Base-by-base conservation (phyloP, 202 grass and related monocot genomes). In the Musa balbisiana region DNA sequence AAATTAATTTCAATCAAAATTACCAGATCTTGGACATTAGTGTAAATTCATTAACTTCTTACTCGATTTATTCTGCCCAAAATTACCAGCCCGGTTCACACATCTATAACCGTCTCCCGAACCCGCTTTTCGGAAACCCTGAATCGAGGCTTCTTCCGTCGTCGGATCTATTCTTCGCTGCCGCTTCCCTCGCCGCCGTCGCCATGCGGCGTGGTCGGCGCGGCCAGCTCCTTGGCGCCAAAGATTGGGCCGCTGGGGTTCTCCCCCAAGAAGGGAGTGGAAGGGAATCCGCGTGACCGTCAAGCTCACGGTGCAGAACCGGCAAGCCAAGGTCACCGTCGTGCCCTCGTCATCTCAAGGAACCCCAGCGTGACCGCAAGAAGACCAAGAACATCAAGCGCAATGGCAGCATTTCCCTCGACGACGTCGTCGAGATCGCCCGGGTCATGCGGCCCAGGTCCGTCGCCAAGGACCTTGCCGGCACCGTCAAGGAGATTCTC, bases 331-430 rank as follows among this genome's bases (percentile, higher is more conserved):
- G 33, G 67, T 69, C 27, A 19, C 67, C 26, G 67, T 69, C 26
- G 67, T 51, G 33, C 66, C 66, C 66, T 69, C 25, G 66, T 69
- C 25, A 51, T 69, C 66, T 69, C 29, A 50, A 51, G 66, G 29
- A 69, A 15, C 29, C 66, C 3, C 16, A 69, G 66, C 29, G 66
- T 33, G 66, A 69, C 29, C 66, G 66, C 25, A 69, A 69, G 26
- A 69, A 69, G 26, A 69, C 66, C 13, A 50, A 69, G 29, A 69
- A 69, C 29, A 69, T 69, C 66, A 69, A 69, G 25, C 66, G 50
- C 66, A 51, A 69, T 33, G 66, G 66, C 11, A 69, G 10, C 25
- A 69, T 69, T 27, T 50, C 66, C 66, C 29, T 50, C 66, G 66
- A 69, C 24, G 66, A 69, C 27, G 66, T 69, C 24, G 15, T 69